These are phyloP conservation scores for Pseudogymnoascus sp. DNA, from an alignment of 2,329 filamentous ascomycete species.

Conservation along the genomic window DNA sequence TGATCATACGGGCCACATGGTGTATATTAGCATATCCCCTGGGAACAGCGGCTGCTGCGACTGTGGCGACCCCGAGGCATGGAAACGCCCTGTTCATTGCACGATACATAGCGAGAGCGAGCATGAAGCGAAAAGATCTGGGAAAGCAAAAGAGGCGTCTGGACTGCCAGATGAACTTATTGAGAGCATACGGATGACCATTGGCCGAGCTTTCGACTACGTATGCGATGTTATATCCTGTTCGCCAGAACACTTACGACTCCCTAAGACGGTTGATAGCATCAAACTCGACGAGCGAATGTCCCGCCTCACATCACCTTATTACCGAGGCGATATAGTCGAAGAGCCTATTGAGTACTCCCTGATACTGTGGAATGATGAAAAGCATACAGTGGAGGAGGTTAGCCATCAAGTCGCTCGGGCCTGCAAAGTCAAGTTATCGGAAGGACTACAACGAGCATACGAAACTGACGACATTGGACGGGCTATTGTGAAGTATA, in stretches of 20 bases:
- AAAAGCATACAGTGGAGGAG: constrained; percentile 93
- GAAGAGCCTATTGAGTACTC: constrained; percentile 68
- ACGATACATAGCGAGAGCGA: constrained; percentile 72
- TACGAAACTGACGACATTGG: constrained; percentile 86
- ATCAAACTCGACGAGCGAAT: constrained; percentile 73
- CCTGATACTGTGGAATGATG: constrained; percentile 91
- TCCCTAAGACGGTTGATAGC: constrained; percentile 72
- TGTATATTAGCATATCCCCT: constrained; percentile 76
- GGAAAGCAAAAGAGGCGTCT: constrained; percentile 51
- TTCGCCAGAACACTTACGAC: constrained; percentile 85
- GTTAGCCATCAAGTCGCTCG: constrained; percentile 83
- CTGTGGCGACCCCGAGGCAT: constrained; percentile 92
- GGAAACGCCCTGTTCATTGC: constrained; percentile 79
- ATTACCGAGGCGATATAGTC: constrained; percentile 57
- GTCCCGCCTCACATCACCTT: constrained; percentile 67
- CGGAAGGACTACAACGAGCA: constrained; percentile 64
- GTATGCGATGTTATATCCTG: constrained; percentile 97
- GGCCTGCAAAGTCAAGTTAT: constrained; percentile 66
- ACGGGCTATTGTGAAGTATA: constrained; percentile 73
- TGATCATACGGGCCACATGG: constrained; percentile 87
- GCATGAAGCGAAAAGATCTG: constrained; percentile 38
- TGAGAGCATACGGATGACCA: constrained; percentile 72
- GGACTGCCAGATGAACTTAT: constrained; percentile 66
- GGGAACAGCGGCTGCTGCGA: constrained; percentile 96
- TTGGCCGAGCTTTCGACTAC: constrained; percentile 81